Percentiles rank a stretch among this genome's conserved stretches.
phyloP scores from a whole-genome alignment of 352 stramenopile species.

The Pythium chondricola region DNA sequence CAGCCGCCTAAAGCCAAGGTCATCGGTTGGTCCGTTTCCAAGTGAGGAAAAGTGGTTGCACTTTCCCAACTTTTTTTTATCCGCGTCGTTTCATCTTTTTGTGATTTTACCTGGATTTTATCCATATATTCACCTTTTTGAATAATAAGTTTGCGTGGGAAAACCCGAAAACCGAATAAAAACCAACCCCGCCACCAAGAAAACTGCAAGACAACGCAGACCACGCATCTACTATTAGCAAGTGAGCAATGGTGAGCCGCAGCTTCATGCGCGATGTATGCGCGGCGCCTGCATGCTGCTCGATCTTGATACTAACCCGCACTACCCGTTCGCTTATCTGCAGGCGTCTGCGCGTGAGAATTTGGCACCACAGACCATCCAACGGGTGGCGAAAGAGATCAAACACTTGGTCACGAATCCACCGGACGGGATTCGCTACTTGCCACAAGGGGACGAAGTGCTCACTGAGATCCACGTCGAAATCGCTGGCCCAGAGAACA shows the following conservation, averaged over 20 bases:
- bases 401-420: conserved; percentile 85
- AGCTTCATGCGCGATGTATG: no score
- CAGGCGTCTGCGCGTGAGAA: conserved; percentile 38
- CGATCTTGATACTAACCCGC: no score
- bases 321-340: no score
- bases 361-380: conserved; percentile 86
- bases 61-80: no score
- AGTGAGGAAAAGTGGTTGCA: no score
- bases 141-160: neutral
- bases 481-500: conserved; percentile 95
- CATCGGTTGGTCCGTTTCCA: no score
- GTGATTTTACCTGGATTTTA: neutral
- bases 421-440: conserved; percentile 90
- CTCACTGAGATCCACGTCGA: conserved; percentile 93
- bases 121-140: conserved; percentile 3
- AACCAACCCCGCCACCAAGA: neutral
- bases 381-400: conserved; percentile 91
- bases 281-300: no score
- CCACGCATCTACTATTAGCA: neutral
- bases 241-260: no score
- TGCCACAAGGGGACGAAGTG: conserved; percentile 87
- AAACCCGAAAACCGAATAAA: neutral
- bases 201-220: neutral
- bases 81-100: conserved; percentile 10
- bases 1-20: no score